Base-by-base conservation (phyloP, 306 rosid species). In the Inga oerstediana region DNA sequence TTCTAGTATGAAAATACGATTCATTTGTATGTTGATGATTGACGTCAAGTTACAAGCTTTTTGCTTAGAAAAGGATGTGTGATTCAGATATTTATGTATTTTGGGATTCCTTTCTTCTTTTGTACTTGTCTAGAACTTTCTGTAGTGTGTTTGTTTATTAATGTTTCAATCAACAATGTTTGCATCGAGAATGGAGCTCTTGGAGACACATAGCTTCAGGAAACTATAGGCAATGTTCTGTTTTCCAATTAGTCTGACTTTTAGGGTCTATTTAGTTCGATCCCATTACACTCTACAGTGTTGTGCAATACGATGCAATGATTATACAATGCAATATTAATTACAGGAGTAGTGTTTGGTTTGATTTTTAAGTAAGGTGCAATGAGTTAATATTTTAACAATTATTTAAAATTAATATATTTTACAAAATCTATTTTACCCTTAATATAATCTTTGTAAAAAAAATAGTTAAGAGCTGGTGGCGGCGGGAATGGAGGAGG, bases 61-160 rank as follows among this genome's bases (percentile, higher is more conserved):
- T 58, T 73, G 37, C 67, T 48, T 80, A 34, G 72, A 49, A 79
- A 79, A 67, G 58, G 37, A 79, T 67, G 49, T 44, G 10, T 37
- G 66, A 14, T 52, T 56, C 65, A 74, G 56, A 68, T 56, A 24
- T 66, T 66, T 48, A 75, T 56, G 75, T 66, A 67, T 45, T 75
- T 35, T 20, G 10, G 44, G 81, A 30, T 75, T 37, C 10, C 67
- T 54, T 48, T 44, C 67, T 75, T 35, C 76, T 61, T 77, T 77
- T 15, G 41, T 14, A 0, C 20, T 6, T 13, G 72, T 51, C 17
- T 24, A 10, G 10, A 70, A 39, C 75, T 39, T 39, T 6, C 43
- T 39, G 6, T 6, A 22, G 66, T 73, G 34, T 37, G 9, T 39
- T 39, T 39, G 43, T 67, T 52, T 20, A 51, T 51, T 48, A 64